Percentiles rank a stretch among this genome's conserved stretches.
Evolutionary conservation across 78 protist genomes (phyloP).

Genomic region (Dictyostelium intermedium): DNA sequence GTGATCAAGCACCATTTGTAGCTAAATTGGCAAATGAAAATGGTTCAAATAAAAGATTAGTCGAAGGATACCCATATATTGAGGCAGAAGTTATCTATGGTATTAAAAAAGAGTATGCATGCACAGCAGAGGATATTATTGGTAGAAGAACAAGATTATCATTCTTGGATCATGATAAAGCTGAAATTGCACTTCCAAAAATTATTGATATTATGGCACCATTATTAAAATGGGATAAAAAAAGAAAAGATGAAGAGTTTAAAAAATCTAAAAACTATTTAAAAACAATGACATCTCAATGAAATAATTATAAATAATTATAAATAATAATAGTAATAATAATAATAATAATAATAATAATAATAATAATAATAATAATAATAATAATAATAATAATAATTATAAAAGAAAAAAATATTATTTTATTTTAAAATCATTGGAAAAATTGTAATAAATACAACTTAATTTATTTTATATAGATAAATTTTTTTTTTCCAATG

Average conservation of each 20-base stretch:
- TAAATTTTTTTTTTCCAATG: not conserved
- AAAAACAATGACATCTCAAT: constrained; percentile 40
- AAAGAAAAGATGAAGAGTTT: constrained; percentile 30
- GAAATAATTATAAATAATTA: not conserved
- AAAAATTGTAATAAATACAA: not conserved
- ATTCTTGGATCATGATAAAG: constrained; percentile 85
- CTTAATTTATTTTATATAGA: not conserved
- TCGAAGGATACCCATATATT: constrained; percentile 80
- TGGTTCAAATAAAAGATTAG: constrained; percentile 18
- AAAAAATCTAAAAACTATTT: constrained; percentile 49
- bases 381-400: not conserved
- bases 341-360: not conserved
- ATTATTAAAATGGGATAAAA: constrained; percentile 58
- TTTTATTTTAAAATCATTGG: not conserved
- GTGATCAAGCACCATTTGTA: constrained; percentile 68
- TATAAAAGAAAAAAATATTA: not conserved
- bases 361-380: not conserved
- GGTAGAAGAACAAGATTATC: constrained; percentile 93
- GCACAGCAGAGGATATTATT: constrained; percentile 86
- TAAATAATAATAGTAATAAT: not conserved
- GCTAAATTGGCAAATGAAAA: constrained; percentile 52
- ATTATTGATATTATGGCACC: constrained; percentile 78
- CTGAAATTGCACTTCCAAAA: constrained; percentile 56
- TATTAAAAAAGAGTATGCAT: constrained; percentile 83
- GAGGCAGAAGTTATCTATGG: constrained; percentile 92